Evolutionary conservation across 169 alveolate genomes (phyloP).

Genomic region (Cryptosporidium viatorum): DNA sequence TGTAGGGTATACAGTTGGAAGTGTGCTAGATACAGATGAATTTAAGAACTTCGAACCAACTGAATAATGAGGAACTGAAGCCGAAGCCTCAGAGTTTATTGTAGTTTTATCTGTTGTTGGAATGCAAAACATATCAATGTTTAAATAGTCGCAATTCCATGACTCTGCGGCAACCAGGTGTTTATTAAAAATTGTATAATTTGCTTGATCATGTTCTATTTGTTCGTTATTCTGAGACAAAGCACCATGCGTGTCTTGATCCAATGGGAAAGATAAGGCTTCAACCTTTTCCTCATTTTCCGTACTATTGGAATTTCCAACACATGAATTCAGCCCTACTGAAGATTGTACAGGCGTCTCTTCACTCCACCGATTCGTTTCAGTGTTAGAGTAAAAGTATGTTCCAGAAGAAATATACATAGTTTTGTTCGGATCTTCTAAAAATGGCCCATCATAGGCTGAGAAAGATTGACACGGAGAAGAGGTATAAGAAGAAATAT

Average conservation of each 20-base stretch:
- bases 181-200: slow-evolving; percentile 29
- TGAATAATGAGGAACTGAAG: slow-evolving; percentile 19
- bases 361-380: slow-evolving; percentile 53
- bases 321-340: background rate
- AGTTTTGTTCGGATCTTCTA: slow-evolving; percentile 72
- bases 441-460: slow-evolving; percentile 66
- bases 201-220: slow-evolving; percentile 34
- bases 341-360: slow-evolving; percentile 34
- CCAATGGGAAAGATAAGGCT: slow-evolving; percentile 19
- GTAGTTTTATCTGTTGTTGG: slow-evolving; percentile 30
- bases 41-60: slow-evolving; percentile 42
- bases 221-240: slow-evolving; percentile 50
- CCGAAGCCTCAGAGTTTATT: slow-evolving; percentile 42
- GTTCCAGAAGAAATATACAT: slow-evolving; percentile 33
- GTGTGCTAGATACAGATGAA: slow-evolving; percentile 6
- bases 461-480: slow-evolving; percentile 73
- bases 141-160: slow-evolving; percentile 55
- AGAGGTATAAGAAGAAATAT: slow-evolving; percentile 62
- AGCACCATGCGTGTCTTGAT: slow-evolving; percentile 7
- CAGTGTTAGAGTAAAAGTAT: slow-evolving; percentile 38
- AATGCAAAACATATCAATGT: slow-evolving; percentile 47
- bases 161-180: slow-evolving; percentile 20
- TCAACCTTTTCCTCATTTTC: slow-evolving; percentile 40
- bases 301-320: background rate
- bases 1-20: slow-evolving; percentile 34